Conservation (phyloP, 2,329 filamentous ascomycete species). For the Colletotrichum sublineola region DNA sequence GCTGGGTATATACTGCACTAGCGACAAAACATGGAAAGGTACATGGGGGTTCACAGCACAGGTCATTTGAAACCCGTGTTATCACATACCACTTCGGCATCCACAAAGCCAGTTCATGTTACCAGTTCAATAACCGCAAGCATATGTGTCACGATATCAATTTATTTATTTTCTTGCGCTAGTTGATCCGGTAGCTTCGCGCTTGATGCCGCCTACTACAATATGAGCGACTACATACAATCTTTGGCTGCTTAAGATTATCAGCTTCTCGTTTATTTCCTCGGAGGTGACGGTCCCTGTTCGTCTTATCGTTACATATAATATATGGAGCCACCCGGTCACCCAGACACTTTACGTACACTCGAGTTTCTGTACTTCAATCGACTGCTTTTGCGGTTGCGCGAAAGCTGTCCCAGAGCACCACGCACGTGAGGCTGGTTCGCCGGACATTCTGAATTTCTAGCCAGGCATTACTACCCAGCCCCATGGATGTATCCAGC, state of each 20-base stretch:
- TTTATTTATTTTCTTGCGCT: background rate
- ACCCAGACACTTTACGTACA: background rate
- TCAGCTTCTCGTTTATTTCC: background rate
- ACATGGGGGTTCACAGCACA: background rate
- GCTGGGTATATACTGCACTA: background rate
- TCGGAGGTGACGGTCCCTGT: background rate
- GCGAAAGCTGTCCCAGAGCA: background rate
- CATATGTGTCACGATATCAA: background rate
- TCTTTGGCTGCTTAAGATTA: background rate
- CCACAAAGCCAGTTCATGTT: background rate
- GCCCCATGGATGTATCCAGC: slow-evolving; percentile 31
- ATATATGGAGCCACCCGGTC: no score
- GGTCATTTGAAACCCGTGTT: background rate
- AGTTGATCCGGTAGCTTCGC: background rate
- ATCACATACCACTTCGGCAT: background rate
- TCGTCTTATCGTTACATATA: background rate
- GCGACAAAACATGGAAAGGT: background rate
- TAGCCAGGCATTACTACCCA: background rate
- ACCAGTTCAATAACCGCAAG: background rate
- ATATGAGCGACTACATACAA: background rate
- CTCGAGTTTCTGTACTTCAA: background rate
- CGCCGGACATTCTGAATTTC: background rate
- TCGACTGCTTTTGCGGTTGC: no score
- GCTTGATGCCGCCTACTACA: background rate
- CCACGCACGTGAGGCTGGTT: no score